Evolutionary conservation across 2,329 filamentous ascomycete genomes (phyloP).

Genomic region (Aureobasidium melanogenum): DNA sequence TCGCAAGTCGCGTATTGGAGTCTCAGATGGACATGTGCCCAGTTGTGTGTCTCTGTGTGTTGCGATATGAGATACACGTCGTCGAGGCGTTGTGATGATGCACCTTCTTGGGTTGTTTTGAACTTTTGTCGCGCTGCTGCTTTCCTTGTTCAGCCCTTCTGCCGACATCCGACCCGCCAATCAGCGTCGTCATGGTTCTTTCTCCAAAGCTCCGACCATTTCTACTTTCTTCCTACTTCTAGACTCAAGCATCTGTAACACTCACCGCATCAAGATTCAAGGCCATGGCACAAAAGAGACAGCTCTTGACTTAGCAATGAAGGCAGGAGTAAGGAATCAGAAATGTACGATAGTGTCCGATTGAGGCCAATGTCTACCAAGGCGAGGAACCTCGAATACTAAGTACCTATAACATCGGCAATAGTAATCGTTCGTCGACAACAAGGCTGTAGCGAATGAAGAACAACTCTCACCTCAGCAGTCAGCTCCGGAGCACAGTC

Average conservation of each 20-base stretch:
- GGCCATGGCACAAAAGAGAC: no score
- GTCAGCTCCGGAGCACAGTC: no score
- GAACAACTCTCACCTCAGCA: no score
- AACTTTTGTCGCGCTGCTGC: slow-evolving; percentile 2
- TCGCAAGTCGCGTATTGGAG: not conserved
- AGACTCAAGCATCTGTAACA: not conserved
- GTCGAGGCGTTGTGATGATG: not conserved
- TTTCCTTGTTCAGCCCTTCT: not conserved
- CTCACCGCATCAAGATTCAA: no score
- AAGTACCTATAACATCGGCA: no score
- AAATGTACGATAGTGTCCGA: no score
- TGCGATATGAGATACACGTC: not conserved
- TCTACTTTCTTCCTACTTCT: not conserved
- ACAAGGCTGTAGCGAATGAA: no score
- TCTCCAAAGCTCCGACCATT: not conserved
- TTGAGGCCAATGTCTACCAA: no score
- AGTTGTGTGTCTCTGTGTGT: not conserved
- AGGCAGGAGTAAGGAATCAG: no score
- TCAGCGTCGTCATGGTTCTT: not conserved
- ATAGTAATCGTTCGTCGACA: no score
- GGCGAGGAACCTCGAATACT: no score
- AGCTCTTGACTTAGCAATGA: no score
- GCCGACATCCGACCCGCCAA: not conserved
- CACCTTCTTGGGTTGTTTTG: not conserved
- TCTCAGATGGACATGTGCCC: not conserved